These are phyloP conservation scores for Sistotremastrum niveocremeum DNA, from an alignment of 768 basidiomycete genomes.

Conservation along the genomic window DNA sequence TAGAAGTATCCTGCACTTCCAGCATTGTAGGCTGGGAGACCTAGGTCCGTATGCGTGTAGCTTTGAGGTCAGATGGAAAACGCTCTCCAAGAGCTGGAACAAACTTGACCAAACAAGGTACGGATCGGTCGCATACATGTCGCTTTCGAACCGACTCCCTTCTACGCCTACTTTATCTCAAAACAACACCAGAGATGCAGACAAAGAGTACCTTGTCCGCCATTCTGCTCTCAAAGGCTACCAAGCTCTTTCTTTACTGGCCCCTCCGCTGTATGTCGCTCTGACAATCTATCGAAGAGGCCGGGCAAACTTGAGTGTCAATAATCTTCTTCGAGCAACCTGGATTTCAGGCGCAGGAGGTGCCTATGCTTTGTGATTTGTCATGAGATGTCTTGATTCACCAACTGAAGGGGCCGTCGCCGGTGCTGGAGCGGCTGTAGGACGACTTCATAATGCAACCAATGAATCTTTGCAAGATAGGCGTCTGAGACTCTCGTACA, in stretches of 20 bases:
- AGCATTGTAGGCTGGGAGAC: no score
- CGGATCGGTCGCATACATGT: no score
- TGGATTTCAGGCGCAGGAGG: conserved; percentile 59
- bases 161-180: not conserved
- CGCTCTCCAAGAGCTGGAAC: no score
- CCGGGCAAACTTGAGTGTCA: conserved; percentile 39
- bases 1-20: no score
- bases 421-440: conserved; percentile 37
- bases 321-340: conserved; percentile 53
- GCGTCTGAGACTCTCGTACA: conserved; percentile 39
- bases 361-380: conserved; percentile 14
- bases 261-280: conserved; percentile 46
- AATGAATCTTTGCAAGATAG: conserved; percentile 34
- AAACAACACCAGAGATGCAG: conserved; percentile 18
- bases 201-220: conserved; percentile 54
- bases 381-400: not conserved
- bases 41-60: no score
- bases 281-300: conserved; percentile 43
- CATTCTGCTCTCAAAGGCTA: conserved; percentile 56
- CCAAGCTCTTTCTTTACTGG: conserved; percentile 47
- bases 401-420: conserved; percentile 25
- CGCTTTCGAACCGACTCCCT: no score
- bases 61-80: no score
- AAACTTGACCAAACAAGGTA: no score
- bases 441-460: conserved; percentile 42